Evolutionary conservation across 2,329 filamentous ascomycete genomes (phyloP).

Genomic region (Penicillium thymicola): DNA sequence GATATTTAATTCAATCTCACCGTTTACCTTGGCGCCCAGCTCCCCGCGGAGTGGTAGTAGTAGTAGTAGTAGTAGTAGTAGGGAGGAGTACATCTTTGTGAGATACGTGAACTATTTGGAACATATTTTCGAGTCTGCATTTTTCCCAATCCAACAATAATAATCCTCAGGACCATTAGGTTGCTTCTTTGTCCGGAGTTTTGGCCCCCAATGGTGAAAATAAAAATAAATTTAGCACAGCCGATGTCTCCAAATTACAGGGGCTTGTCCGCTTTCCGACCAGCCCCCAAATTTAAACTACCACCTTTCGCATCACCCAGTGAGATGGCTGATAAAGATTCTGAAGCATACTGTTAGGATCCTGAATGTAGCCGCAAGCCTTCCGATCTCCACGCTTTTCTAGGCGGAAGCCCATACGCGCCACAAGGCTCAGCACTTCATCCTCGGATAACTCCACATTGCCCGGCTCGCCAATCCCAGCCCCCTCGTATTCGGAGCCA

Average conservation of each 20-base stretch:
- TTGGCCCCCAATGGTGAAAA: slow-evolving; percentile 1
- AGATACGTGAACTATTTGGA: neutral
- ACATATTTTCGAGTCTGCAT: neutral
- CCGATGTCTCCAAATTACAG: neutral
- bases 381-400: slow-evolving; percentile 60
- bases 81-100: neutral
- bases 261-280: neutral
- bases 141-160: neutral
- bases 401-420: slow-evolving; percentile 72
- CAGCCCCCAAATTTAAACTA: neutral
- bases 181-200: neutral
- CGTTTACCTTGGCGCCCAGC: slow-evolving; percentile 4
- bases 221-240: neutral
- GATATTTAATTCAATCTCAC: neutral
- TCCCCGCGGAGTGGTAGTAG: neutral
- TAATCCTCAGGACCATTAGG: neutral
- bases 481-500: slow-evolving; percentile 22
- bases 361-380: slow-evolving; percentile 74
- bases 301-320: slow-evolving; percentile 77
- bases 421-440: slow-evolving; percentile 75
- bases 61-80: too few relatives aligned
- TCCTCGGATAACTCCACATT: slow-evolving; percentile 87
- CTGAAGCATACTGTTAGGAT: slow-evolving; percentile 78
- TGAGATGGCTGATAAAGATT: slow-evolving; percentile 75
- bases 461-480: slow-evolving; percentile 80